Conservation (phyloP, 1,284 basidiomycete genomes). For the Trichosporon asahii region DNA sequence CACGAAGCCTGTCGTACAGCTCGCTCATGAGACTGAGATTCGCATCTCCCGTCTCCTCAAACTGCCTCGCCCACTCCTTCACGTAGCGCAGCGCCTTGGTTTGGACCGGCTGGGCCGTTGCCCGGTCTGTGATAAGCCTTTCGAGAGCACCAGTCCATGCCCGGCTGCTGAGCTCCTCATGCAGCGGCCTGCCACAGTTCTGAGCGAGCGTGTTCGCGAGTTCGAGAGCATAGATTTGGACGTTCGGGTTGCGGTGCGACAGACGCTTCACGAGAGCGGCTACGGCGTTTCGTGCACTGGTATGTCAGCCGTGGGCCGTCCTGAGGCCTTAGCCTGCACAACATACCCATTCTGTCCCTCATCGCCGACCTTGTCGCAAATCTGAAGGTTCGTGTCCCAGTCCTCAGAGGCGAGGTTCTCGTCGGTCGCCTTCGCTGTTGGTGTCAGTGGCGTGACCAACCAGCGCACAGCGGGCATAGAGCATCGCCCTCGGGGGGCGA, state of each 20-base stretch:
- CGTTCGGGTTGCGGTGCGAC: slow-evolving; percentile 90
- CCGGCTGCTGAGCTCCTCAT: slow-evolving; percentile 82
- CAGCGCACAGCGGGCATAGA: not conserved
- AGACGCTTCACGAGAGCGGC: slow-evolving; percentile 84
- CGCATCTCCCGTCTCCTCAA: slow-evolving; percentile 63
- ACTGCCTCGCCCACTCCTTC: slow-evolving; percentile 80
- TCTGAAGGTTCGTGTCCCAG: slow-evolving; percentile 89
- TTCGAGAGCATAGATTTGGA: slow-evolving; percentile 88
- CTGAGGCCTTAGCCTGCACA: no score
- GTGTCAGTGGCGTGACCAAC: slow-evolving; percentile 8
- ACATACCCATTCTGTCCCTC: slow-evolving; percentile 77
- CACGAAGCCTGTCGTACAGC: slow-evolving; percentile 74
- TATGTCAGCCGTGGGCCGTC: not conserved
- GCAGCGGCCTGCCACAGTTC: slow-evolving; percentile 78
- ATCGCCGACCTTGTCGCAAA: slow-evolving; percentile 94
- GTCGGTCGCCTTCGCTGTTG: slow-evolving; percentile 84
- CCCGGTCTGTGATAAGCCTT: slow-evolving; percentile 81
- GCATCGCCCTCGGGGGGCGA: not conserved
- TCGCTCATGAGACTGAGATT: slow-evolving; percentile 88
- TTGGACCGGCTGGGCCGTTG: slow-evolving; percentile 83
- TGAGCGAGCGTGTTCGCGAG: slow-evolving; percentile 83
- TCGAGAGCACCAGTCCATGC: slow-evolving; percentile 87
- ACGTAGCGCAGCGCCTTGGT: slow-evolving; percentile 70
- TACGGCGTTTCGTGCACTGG: slow-evolving; percentile 80
- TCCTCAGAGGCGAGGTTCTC: slow-evolving; percentile 91